These are phyloP conservation scores for Aspergillus biplanus DNA, from an alignment of 495 filamentous ascomycete genomes.

Conservation along the genomic window DNA sequence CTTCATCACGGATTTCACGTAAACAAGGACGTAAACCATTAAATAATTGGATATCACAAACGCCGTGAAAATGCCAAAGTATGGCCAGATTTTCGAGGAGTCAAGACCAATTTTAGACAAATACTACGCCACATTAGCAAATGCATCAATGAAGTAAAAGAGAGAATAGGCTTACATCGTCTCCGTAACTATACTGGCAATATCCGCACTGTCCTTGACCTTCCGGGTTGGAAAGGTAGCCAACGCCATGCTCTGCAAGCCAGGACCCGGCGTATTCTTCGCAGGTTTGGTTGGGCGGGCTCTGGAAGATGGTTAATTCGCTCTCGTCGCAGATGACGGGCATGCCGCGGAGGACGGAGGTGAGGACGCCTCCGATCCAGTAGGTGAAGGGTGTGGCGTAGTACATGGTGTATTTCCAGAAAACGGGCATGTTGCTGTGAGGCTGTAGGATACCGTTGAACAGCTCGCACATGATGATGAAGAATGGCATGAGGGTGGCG, in stretches of 20 bases:
- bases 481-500: slow-evolving; percentile 74
- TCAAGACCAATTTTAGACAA: slow-evolving; percentile 62
- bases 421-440: slow-evolving; percentile 72
- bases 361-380: slow-evolving; percentile 76
- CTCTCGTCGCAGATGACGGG: slow-evolving; percentile 58
- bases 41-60: slow-evolving; percentile 73
- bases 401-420: slow-evolving; percentile 82
- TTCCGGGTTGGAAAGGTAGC: slow-evolving; percentile 61
- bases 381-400: slow-evolving; percentile 83
- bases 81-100: slow-evolving; percentile 63
- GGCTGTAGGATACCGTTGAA: slow-evolving; percentile 90
- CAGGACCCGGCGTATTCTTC: slow-evolving; percentile 71
- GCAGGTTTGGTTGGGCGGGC: slow-evolving; percentile 65
- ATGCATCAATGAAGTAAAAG: not conserved
- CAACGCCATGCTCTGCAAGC: slow-evolving; percentile 63
- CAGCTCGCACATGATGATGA: slow-evolving; percentile 51
- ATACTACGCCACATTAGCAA: slow-evolving; percentile 52
- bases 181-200: slow-evolving; percentile 60
- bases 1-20: slow-evolving; percentile 43
- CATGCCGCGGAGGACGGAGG: slow-evolving; percentile 67
- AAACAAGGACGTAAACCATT: slow-evolving; percentile 62
- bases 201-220: slow-evolving; percentile 52
- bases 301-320: slow-evolving; percentile 67
- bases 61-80: slow-evolving; percentile 74
- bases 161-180: slow-evolving; percentile 51